A percentile compares a stretch with the other conserved stretches of the same genome.
Conservation (phyloP, 73 alveolate species). For the Symbiodinium pilosum region DNA sequence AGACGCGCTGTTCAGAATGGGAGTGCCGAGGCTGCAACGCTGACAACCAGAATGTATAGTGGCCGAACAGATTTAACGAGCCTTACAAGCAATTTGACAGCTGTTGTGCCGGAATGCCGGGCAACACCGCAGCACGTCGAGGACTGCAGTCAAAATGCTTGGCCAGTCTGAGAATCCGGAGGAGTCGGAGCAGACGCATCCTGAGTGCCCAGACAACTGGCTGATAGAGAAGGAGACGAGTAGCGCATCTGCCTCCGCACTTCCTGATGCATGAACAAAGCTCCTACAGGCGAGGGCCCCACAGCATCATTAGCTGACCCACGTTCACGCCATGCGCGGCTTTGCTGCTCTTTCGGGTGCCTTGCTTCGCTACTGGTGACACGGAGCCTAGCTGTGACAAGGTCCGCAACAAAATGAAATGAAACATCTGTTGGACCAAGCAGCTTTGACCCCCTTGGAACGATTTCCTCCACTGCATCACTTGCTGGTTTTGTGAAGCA, state of each 20-base stretch:
- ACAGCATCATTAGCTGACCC: slow-evolving; percentile 89
- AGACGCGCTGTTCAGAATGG: not conserved
- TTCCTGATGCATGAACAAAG: no score
- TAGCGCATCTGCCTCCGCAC: no score
- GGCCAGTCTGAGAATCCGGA: slow-evolving; percentile 55
- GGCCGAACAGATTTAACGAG: slow-evolving; percentile 70
- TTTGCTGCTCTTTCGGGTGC: not conserved
- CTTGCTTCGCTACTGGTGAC: not conserved
- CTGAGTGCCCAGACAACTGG: slow-evolving; percentile 14
- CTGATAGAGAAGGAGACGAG: no score
- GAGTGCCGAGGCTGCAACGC: slow-evolving; percentile 1
- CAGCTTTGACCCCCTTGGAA: slow-evolving; percentile 37
- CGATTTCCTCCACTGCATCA: no score
- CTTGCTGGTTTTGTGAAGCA: no score
- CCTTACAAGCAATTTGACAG: slow-evolving; percentile 10
- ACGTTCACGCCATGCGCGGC: slow-evolving; percentile 70
- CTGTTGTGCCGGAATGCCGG: not conserved
- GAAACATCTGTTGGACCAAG: not conserved
- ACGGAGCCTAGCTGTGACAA: not conserved
- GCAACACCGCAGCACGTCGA: no score
- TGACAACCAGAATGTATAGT: slow-evolving; percentile 56
- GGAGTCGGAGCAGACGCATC: slow-evolving; percentile 59
- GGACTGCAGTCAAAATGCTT: slow-evolving; percentile 5
- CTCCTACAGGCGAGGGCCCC: not conserved
- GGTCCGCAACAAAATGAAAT: not conserved